Evolutionary conservation across 257 asterid genomes (phyloP).

Genomic region (Ilex aquifolium): DNA sequence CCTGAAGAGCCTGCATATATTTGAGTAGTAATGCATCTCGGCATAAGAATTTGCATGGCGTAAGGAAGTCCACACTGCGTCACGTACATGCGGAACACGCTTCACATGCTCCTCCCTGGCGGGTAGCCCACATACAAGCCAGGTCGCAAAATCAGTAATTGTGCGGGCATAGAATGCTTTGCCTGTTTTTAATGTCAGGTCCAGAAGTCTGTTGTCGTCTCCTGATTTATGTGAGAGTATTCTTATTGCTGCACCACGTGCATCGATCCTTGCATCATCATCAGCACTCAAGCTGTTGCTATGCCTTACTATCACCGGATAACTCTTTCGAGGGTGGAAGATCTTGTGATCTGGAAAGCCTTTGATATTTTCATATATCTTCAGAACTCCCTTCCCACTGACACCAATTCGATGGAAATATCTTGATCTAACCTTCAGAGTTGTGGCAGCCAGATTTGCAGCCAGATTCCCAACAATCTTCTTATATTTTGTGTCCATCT

Average conservation of each 20-base stretch:
- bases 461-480: slow-evolving; percentile 74
- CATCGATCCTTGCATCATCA: slow-evolving; percentile 77
- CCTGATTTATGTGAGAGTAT: slow-evolving; percentile 32
- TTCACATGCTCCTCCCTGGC: slow-evolving; percentile 80
- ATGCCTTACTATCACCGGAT: slow-evolving; percentile 60
- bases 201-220: slow-evolving; percentile 38
- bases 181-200: slow-evolving; percentile 75
- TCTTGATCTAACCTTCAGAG: slow-evolving; percentile 65
- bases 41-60: slow-evolving; percentile 55
- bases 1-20: slow-evolving; percentile 70
- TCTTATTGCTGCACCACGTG: slow-evolving; percentile 74
- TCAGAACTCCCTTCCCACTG: slow-evolving; percentile 55
- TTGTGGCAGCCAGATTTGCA: slow-evolving; percentile 73
- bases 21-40: slow-evolving; percentile 69
- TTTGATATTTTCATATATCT: slow-evolving; percentile 41
- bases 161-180: slow-evolving; percentile 77
- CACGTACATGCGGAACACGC: slow-evolving; percentile 59
- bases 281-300: slow-evolving; percentile 86
- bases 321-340: slow-evolving; percentile 45
- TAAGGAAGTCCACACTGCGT: slow-evolving; percentile 80
- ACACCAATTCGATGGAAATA: slow-evolving; percentile 76
- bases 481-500: slow-evolving; percentile 69
- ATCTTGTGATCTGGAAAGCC: slow-evolving; percentile 64
- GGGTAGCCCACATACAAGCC: slow-evolving; percentile 79
- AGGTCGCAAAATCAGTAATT: slow-evolving; percentile 65